Base-by-base conservation (phyloP, 2,329 filamentous ascomycete species). In the Microdochium paspali region DNA sequence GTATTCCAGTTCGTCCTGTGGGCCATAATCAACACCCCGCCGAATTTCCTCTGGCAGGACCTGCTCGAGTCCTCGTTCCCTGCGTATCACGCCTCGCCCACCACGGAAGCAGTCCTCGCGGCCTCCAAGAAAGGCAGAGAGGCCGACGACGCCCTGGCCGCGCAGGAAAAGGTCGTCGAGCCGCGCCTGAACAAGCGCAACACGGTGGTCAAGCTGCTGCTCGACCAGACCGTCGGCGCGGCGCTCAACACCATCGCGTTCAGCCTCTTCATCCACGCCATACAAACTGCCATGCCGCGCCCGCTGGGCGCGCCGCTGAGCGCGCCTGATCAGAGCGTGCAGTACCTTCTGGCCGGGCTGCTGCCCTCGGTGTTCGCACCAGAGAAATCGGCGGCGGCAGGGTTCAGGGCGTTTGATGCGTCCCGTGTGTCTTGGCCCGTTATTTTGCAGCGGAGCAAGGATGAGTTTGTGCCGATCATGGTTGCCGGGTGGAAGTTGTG, bases 11-110 rank as follows among this genome's bases (percentile, higher is more conserved):
- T 94, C 65, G 68, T 87, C 46, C 59, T 88, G 46, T 95, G 84
- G 70, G 79, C 83, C 53, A 60, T 87, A 28, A 61, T 95, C 50
- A 84, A 76, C 64, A 85, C 83, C 35, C 89, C 90, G 2, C 86
- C 86, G 42, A 96, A 96, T 66, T 87, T 89, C 60, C 61, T 87
- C 57, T 95, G 89, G 90, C 90, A 95, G 72, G 76, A 80, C 35
- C 87, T 77, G 60, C 74, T 95, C 46, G 90, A 95, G 66, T 69
- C 76, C 5, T 66, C 72, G 3, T 94, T 89, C 59, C 90, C 90
- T 0, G 83, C 84, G 1, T 76, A 79, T 55, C 73, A 74, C 46
- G 50, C 61, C 3, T 63, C 70, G n/a, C 66, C 70, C 2, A 62
- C 66, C 3, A 55, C 57, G 10, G 60, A 61, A n/a, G 66, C 70